phyloP scores from a whole-genome alignment of 345 rosid species.

The Chamaenerion angustifolium region DNA sequence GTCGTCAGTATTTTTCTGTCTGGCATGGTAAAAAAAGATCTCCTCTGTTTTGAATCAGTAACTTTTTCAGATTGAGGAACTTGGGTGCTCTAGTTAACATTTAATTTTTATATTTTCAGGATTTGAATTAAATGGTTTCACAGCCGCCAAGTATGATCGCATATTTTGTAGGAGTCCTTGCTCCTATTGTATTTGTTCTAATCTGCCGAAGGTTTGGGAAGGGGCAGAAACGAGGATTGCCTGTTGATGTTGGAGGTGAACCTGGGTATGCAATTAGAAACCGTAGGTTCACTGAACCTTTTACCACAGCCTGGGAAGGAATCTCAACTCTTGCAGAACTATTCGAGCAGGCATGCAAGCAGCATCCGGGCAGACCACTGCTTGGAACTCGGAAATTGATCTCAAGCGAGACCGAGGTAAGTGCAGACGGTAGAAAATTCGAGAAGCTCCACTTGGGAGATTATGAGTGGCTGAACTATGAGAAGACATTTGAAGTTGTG shows the following conservation, averaged over 20 bases:
- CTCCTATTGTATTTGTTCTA: slow-evolving; percentile 61
- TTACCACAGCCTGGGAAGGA: slow-evolving; percentile 63
- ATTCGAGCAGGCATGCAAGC: slow-evolving; percentile 64
- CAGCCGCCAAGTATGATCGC: slow-evolving; percentile 44
- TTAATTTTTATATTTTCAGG: background rate
- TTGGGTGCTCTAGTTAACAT: no score
- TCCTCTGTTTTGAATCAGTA: no score
- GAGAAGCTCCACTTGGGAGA: slow-evolving; percentile 97
- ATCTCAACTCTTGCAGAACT: slow-evolving; percentile 75
- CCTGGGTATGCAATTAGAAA: slow-evolving; percentile 64
- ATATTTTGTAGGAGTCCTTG: slow-evolving; percentile 52
- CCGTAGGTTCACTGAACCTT: slow-evolving; percentile 31
- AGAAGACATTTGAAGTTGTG: slow-evolving; percentile 42
- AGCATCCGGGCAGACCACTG: slow-evolving; percentile 33
- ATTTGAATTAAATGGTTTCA: slow-evolving; percentile 1
- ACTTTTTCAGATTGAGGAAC: background rate
- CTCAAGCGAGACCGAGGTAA: slow-evolving; percentile 49
- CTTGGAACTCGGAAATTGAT: slow-evolving; percentile 74
- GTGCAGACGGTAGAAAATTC: slow-evolving; percentile 53
- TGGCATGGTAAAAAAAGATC: no score
- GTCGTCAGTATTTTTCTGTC: no score
- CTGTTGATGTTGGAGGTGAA: slow-evolving; percentile 74
- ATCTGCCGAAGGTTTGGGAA: slow-evolving; percentile 42
- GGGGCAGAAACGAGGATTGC: slow-evolving; percentile 60
- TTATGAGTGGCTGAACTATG: slow-evolving; percentile 73